Evolutionary conservation across 495 filamentous ascomycete genomes (phyloP), one percentile per base, ranked within the genome.

Genomic region (Lasiosphaeria miniovina): DNA sequence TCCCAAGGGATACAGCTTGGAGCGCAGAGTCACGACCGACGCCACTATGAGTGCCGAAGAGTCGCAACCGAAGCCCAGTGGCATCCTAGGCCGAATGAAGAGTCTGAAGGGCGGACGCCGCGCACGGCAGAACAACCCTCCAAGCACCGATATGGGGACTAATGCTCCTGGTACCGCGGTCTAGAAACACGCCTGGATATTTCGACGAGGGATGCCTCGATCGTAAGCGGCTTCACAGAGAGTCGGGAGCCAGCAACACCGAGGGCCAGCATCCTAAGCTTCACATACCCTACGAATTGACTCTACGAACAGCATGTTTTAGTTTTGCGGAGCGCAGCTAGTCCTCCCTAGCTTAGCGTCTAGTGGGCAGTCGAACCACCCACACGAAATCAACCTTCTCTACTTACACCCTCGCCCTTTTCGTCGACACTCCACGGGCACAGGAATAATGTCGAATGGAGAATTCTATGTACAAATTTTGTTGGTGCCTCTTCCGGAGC

Each of bases 21-120:
- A 93, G 74, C 84, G 90, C 60, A 82, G 87, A 63, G 66, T 82
- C 8, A 93, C 88, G 45, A 82, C 83, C n/a, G 90, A 92, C 45
- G 85, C 81, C 15, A 71, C 71, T 11, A 73, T 68, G 63, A 65
- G 60, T 36, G 59, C 60, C 14, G 76, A 67, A 36, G 71, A 73
- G 8, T 67, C 64, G 24, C 77, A 78, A 60, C 65, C 68, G 41
- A 84, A 79, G 66, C 67, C 74, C 34, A 74, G 68, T 24, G 89
- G 91, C 3, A 89, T 97, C 62, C 71, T 97, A 59, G 92, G 84
- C 61, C 83, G 93, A 43, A 91, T 97, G 73, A 94, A 90, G 84
- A 91, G 88, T 74, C 75, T 96, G 73, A 90, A 91, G 77, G 87
- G 87, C 46, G 71, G 75, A 56, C 72, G 73, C 41, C 68, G 77